Evolutionary conservation across 1,139 yeast genomes (phyloP), one percentile per base, ranked within the genome.

Genomic region (Saccharomyces hybrid): DNA sequence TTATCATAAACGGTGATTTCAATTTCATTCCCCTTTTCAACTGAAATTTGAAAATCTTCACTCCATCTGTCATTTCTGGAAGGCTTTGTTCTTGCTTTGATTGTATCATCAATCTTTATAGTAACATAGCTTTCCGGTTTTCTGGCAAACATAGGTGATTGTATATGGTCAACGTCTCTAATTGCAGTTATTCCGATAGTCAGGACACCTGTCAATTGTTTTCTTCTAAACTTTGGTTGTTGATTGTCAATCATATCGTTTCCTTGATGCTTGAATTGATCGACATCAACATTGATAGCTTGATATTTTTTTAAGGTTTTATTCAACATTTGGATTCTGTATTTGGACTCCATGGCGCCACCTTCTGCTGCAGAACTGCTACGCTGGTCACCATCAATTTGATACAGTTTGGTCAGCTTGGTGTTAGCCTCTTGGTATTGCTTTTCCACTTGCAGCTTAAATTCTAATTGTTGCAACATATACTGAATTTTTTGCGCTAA

Each of bases 401-500:
- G 84, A 67, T 93, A 93, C 55, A 93, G 79, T 62, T 84, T 88
- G 29, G 88, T 83, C 69, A 93, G 81, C 69, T 91, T 93, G 61
- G 88, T 95, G 61, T 90, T 90, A 14, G 98, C 98, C 59, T 85
- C 95, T 63, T 85, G 84, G 71, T 91, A 93, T 71, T 93, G 96
- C 64, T 88, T 84, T 71, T 93, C 99, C 46, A 93, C 96, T 66
- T 91, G 95, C 51, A 91, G 77, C 70, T 93, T 93, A 71, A 91
- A 90, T 67, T 90, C 96, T 55, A 93, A 76, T 69, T 90, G 96
- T 71, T 90, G 97, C 55, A 93, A 78, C 98, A 93, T 91, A 64
- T 88, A 85, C 70, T 89, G 96, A 64, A 93, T 93, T 60, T 93
- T 82, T 64, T 93, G 96, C n/a, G 97, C 96, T 63, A 93, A 75